A percentile compares a stretch with the other conserved stretches of the same genome.
Evolutionary conservation across 2,329 filamentous ascomycete genomes (phyloP).

Genomic region (Chrysoporthe deuterocubensis): DNA sequence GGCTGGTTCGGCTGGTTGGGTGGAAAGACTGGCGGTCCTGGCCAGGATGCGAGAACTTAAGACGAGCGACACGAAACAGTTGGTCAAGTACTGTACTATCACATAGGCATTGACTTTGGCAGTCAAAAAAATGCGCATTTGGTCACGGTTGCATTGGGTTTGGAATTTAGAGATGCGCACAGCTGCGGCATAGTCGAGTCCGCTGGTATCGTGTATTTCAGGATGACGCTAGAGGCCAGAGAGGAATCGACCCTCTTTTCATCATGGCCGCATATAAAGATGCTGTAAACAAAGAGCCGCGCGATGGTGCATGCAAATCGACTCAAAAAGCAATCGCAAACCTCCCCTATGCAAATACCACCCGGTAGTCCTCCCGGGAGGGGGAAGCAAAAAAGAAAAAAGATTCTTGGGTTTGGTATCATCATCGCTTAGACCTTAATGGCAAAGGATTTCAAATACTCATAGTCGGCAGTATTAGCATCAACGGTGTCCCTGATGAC

Average conservation of each 20-base stretch:
- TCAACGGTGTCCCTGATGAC: constrained; percentile 73
- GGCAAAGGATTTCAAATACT: constrained; percentile 80
- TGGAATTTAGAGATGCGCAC: constrained; percentile 3
- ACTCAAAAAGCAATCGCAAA: constrained; percentile 7
- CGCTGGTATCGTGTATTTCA: constrained; percentile 15
- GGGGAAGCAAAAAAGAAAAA: constrained; percentile 7
- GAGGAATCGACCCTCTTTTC: neutral
- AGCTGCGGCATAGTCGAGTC: neutral
- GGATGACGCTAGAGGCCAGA: constrained; percentile 13
- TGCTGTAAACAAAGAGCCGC: constrained; percentile 13
- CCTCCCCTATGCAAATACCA: constrained; percentile 15
- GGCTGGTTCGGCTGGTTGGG: constrained; percentile 22
- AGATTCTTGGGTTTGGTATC: constrained; percentile 27
- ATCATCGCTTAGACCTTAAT: constrained; percentile 55
- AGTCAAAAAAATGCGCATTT: constrained; percentile 1
- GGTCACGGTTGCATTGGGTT: neutral
- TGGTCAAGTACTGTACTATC: neutral
- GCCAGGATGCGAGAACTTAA: constrained; percentile 25
- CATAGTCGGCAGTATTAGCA: constrained; percentile 74
- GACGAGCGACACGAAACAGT: neutral
- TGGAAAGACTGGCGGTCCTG: constrained; percentile 18
- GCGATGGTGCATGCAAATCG: constrained; percentile 9
- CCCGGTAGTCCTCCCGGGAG: neutral
- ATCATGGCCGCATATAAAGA: constrained; percentile 18
- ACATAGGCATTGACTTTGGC: neutral